phyloP scores from a whole-genome alignment of 768 basidiomycete species.

The Psilocybe cubensis region DNA sequence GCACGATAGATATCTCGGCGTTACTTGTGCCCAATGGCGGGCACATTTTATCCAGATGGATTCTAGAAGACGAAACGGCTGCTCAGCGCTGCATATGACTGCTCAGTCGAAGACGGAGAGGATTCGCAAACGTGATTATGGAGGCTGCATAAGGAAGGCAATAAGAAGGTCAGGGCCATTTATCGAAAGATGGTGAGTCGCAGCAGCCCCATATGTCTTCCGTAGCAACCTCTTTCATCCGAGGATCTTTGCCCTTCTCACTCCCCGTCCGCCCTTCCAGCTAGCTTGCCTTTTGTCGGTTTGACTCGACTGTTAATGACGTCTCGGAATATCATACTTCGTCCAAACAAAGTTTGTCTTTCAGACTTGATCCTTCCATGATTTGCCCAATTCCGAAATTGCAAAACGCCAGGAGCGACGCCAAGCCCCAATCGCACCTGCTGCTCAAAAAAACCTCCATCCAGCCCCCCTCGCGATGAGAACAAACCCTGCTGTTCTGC shows the following conservation, averaged over 20 bases:
- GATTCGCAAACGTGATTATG: not conserved
- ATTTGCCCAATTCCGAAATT: not conserved
- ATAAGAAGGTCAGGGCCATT: not conserved
- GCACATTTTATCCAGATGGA: not conserved
- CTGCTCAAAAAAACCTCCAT: not conserved
- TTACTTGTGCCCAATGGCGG: not conserved
- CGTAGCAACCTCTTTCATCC: conserved; percentile 19
- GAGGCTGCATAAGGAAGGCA: not conserved
- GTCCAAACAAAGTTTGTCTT: not conserved
- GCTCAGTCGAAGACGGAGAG: too few species aligned
- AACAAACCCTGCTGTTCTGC: not conserved
- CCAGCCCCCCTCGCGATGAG: not conserved
- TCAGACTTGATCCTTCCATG: conserved; percentile 2
- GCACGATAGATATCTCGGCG: not conserved
- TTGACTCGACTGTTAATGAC: not conserved
- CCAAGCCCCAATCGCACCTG: not conserved
- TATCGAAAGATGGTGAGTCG: not conserved
- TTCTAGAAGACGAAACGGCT: not conserved
- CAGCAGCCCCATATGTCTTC: conserved; percentile 7
- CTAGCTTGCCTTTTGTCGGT: not conserved
- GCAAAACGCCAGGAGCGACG: not conserved
- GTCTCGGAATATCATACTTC: not conserved
- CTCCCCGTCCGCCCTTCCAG: not conserved
- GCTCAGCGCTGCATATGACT: too few species aligned
- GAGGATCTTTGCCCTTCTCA: conserved; percentile 25